These are phyloP conservation scores for Colletotrichum limetticola DNA, from an alignment of 2,329 filamentous ascomycete species.

Conservation along the genomic window DNA sequence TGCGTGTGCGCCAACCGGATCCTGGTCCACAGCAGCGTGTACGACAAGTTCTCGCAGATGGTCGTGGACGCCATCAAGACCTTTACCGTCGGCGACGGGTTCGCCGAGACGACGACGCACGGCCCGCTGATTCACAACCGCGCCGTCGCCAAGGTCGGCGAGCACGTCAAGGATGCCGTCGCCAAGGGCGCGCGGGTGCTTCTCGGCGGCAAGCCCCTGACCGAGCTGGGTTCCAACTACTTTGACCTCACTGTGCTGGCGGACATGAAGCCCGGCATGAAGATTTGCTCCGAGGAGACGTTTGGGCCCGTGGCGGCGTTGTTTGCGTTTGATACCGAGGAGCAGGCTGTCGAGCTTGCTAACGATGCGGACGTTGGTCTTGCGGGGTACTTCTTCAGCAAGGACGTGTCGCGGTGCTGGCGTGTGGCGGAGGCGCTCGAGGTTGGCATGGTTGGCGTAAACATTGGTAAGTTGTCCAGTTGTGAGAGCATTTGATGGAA, in stretches of 20 bases:
- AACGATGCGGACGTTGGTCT: constrained; percentile 70
- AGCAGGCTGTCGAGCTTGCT: constrained; percentile 53
- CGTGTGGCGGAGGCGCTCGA: constrained; percentile 66
- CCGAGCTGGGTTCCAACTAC: constrained; percentile 53
- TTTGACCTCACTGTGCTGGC: constrained; percentile 59
- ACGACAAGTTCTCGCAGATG: constrained; percentile 70
- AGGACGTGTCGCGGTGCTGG: constrained; percentile 63
- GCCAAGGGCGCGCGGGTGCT: constrained; percentile 74
- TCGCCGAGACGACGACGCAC: constrained; percentile 75
- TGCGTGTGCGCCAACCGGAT: constrained; percentile 75
- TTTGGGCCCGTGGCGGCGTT: constrained; percentile 58
- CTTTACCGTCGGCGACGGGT: constrained; percentile 77
- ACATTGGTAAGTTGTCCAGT: constrained; percentile 50
- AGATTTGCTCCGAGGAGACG: constrained; percentile 58
- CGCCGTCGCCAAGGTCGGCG: constrained; percentile 77
- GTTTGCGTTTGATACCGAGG: constrained; percentile 54
- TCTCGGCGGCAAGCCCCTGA: constrained; percentile 63
- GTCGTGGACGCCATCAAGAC: constrained; percentile 70
- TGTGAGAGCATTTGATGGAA: fast-evolving
- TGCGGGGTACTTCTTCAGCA: constrained; percentile 70
- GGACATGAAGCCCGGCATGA: constrained; percentile 53
- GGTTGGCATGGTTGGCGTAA: constrained; percentile 68
- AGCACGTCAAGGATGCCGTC: constrained; percentile 76
- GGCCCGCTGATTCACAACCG: constrained; percentile 77
- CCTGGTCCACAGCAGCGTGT: constrained; percentile 69